Evolutionary conservation across 2,329 filamentous ascomycete genomes (phyloP).

Genomic region (Ceratocystis destructans): DNA sequence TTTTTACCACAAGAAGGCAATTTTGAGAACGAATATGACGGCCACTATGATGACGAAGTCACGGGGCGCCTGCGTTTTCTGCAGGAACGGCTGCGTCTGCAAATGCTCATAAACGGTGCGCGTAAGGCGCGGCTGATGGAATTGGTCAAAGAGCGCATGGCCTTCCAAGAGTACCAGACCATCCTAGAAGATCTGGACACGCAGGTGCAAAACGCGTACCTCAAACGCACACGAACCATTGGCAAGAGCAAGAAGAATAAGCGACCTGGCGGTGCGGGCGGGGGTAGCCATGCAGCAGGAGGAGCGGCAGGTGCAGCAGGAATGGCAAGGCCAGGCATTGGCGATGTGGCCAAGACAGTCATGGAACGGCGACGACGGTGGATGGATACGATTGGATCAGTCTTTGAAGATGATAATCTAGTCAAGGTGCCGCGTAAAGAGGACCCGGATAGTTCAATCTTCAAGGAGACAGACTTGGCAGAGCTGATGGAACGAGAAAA

Average conservation of each 20-base stretch:
- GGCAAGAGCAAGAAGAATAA: conserved; percentile 91
- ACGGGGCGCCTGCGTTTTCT: conserved; percentile 76
- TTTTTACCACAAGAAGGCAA: conserved; percentile 54
- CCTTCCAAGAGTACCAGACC: conserved; percentile 89
- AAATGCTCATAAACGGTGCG: conserved; percentile 78
- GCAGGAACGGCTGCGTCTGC: conserved; percentile 67
- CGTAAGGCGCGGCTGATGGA: conserved; percentile 78
- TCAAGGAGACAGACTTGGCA: conserved; percentile 58
- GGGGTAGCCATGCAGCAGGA: conserved; percentile 51
- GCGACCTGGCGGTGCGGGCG: conserved; percentile 59
- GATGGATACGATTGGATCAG: conserved; percentile 80
- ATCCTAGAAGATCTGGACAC: conserved; percentile 93
- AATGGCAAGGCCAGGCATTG: conserved; percentile 65
- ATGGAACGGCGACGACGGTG: conserved; percentile 86
- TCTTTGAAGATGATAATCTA: conserved; percentile 73
- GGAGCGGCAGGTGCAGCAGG: conserved; percentile 41
- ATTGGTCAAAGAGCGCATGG: conserved; percentile 81
- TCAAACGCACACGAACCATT: conserved; percentile 88
- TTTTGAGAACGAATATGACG: conserved; percentile 64
- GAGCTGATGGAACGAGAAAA: conserved; percentile 60
- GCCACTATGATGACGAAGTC: conserved; percentile 86
- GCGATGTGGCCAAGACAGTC: conserved; percentile 76
- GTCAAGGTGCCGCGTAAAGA: conserved; percentile 53
- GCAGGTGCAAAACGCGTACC: conserved; percentile 87
- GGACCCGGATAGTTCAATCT: conserved; percentile 56